Conservation (phyloP, 139 green algal species). For the Volvox africanus region DNA sequence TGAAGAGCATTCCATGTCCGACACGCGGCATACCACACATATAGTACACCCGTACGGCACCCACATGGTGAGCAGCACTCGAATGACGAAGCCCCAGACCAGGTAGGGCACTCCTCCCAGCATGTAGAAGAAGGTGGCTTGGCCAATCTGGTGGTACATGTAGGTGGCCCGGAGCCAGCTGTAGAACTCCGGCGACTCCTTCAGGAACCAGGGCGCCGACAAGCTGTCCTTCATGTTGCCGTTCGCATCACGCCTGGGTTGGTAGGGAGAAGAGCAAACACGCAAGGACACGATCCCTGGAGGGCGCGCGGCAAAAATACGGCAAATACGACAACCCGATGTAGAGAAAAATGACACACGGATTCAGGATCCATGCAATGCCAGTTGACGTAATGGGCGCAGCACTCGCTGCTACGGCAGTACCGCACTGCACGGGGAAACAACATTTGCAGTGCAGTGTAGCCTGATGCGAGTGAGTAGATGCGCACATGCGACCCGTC, state of each 20-base stretch:
- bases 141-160: constrained; percentile 72
- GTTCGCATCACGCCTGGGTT: constrained; percentile 24
- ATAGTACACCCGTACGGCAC: constrained; percentile 31
- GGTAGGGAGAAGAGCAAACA: not conserved
- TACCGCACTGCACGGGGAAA: too few species aligned
- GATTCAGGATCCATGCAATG: too few species aligned
- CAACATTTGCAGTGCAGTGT: too few species aligned
- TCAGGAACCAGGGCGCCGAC: constrained; percentile 64
- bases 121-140: constrained; percentile 53
- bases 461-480: too few species aligned
- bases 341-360: too few species aligned
- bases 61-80: constrained; percentile 75
- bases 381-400: too few species aligned
- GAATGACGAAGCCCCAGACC: constrained; percentile 78
- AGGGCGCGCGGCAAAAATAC: too few species aligned
- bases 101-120: constrained; percentile 76
- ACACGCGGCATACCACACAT: not conserved
- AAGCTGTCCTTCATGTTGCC: constrained; percentile 76
- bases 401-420: too few species aligned
- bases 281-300: not conserved
- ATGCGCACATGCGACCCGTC: too few species aligned
- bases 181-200: constrained; percentile 66
- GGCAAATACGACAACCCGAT: too few species aligned
- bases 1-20: too few species aligned
- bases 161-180: constrained; percentile 55